Conservation (phyloP, 257 asterid species). For the Mitragyna speciosa region DNA sequence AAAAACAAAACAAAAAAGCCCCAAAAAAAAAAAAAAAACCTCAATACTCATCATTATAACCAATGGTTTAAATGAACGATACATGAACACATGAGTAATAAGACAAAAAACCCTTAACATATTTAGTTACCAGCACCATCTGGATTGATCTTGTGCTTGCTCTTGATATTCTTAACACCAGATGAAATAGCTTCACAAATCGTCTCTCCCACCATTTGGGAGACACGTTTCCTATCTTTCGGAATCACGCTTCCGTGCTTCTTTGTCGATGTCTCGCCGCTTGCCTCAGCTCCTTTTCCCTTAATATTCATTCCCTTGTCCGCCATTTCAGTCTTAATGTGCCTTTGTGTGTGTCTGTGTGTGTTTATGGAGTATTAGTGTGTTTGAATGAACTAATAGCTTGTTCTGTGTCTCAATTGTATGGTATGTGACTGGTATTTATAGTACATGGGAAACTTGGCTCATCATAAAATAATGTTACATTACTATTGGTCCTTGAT, state of each 20-base stretch:
- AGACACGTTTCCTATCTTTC: neutral
- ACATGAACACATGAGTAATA: too few species aligned
- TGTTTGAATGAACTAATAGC: neutral
- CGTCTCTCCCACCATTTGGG: neutral
- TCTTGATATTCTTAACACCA: neutral
- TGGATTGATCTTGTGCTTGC: neutral
- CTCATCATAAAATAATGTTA: too few species aligned
- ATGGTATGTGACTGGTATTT: neutral
- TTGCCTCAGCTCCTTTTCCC: neutral
- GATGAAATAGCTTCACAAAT: neutral
- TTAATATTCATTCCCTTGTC: neutral
- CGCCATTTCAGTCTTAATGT: neutral
- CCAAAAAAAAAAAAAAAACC: too few species aligned
- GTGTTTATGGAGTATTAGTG: neutral
- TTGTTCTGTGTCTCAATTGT: neutral
- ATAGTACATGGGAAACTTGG: neutral
- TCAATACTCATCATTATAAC: too few species aligned
- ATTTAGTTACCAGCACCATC: neutral
- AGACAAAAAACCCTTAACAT: neutral
- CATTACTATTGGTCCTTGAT: too few species aligned
- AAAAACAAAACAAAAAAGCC: too few species aligned
- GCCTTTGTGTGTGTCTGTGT: neutral
- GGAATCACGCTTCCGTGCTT: neutral
- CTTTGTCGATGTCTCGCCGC: neutral
- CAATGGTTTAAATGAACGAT: too few species aligned